A percentile compares a stretch with the other conserved stretches of the same genome.
These are phyloP conservation scores for Euphorbia celastroides DNA, from an alignment of 441 rosid species.

Conservation along the genomic window DNA sequence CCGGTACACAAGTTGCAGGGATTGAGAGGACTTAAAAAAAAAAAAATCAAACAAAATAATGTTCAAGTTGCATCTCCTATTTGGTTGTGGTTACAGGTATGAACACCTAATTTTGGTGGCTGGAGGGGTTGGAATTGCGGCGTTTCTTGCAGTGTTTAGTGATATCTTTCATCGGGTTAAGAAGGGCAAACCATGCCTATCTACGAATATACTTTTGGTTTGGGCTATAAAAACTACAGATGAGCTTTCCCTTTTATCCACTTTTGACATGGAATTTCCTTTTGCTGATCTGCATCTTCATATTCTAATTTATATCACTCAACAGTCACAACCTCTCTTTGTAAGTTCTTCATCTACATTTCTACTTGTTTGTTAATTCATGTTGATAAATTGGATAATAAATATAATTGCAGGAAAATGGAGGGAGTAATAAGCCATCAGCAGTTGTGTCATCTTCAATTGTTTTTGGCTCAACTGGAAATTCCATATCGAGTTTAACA, in stretches of 20 bases:
- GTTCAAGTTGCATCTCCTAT: too few species aligned
- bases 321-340: slow-evolving; percentile 52
- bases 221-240: slow-evolving; percentile 74
- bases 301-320: slow-evolving; percentile 52
- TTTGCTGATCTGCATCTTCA: slow-evolving; percentile 41
- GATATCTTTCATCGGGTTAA: slow-evolving; percentile 54
- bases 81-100: too few species aligned
- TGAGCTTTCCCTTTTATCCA: slow-evolving; percentile 65
- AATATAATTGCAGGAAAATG: slow-evolving; percentile 53
- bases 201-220: slow-evolving; percentile 47
- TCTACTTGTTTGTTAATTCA: too few species aligned
- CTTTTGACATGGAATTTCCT: slow-evolving; percentile 38
- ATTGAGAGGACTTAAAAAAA: too few species aligned
- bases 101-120: slow-evolving; percentile 73
- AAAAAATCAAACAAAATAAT: too few species aligned
- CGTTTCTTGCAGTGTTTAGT: slow-evolving; percentile 67
- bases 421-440: slow-evolving; percentile 24
- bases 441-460: slow-evolving; percentile 22
- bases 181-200: slow-evolving; percentile 56
- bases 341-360: slow-evolving; percentile 30
- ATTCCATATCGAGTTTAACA: slow-evolving; percentile 54
- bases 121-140: slow-evolving; percentile 84
- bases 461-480: slow-evolving; percentile 30
- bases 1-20: too few species aligned
- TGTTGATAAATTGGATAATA: too few species aligned